Evolutionary conservation across 305 asterid species (phyloP).

Genomic region (Solanum hybrid): DNA sequence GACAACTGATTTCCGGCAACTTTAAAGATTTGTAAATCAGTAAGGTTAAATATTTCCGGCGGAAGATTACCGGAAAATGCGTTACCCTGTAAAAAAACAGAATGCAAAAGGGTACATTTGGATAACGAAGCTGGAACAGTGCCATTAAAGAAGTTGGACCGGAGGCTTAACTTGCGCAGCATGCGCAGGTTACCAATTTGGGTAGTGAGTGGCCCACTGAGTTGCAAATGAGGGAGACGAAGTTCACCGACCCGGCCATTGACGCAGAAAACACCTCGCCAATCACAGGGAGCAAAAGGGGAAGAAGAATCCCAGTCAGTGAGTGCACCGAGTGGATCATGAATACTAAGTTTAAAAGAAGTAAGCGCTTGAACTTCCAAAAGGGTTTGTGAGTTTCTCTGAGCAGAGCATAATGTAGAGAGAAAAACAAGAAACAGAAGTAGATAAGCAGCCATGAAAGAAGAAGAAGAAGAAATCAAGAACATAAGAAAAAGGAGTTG

Average conservation of each 20-base stretch:
- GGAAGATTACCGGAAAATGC: conserved; percentile 38
- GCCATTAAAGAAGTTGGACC: conserved; percentile 43
- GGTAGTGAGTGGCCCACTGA: conserved; percentile 40
- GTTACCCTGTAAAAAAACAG: conserved; percentile 43
- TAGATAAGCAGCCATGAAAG: conserved; percentile 8
- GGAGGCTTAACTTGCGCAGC: conserved; percentile 57
- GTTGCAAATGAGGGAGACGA: conserved; percentile 48
- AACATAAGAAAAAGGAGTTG: neutral
- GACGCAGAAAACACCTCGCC: conserved; percentile 52
- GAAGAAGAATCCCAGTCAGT: conserved; percentile 42
- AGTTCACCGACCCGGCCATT: conserved; percentile 35
- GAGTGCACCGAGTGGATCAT: conserved; percentile 49
- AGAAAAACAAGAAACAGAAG: conserved; percentile 15
- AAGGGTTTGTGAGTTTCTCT: conserved; percentile 14
- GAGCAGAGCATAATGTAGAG: conserved; percentile 11
- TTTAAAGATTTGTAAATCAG: conserved; percentile 32
- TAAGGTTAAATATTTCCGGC: conserved; percentile 37
- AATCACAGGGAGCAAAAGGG: conserved; percentile 60
- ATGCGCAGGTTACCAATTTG: conserved; percentile 37
- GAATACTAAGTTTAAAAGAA: conserved; percentile 31
- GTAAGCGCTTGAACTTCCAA: conserved; percentile 46
- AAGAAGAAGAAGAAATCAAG: conserved; percentile 1
- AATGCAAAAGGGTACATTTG: conserved; percentile 34
- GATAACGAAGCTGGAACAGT: conserved; percentile 41
- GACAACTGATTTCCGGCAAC: conserved; percentile 44